Evolutionary conservation across 768 basidiomycete genomes (phyloP).

Genomic region (Mycena metata): DNA sequence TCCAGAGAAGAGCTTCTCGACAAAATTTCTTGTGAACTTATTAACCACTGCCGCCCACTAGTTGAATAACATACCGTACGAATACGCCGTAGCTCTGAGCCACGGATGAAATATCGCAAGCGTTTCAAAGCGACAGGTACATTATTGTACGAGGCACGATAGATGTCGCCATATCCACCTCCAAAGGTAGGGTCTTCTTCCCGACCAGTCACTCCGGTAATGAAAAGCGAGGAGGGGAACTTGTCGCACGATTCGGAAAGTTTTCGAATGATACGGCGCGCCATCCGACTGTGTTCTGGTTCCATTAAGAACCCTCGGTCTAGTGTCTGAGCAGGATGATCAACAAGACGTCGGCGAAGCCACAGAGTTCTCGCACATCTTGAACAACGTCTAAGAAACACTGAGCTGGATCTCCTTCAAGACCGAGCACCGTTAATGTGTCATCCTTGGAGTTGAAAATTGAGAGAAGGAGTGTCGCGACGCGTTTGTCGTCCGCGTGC

Average conservation of each 20-base stretch:
- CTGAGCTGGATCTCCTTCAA: too few relatives aligned
- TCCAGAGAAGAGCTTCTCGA: constrained; percentile 47
- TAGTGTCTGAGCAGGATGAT: neutral
- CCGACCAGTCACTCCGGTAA: constrained; percentile 27
- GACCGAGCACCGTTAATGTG: too few relatives aligned
- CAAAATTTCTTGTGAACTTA: constrained; percentile 40
- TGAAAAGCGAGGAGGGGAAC: constrained; percentile 35
- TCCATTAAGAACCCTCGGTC: constrained; percentile 12
- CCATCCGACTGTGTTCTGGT: constrained; percentile 7
- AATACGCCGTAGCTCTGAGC: constrained; percentile 9
- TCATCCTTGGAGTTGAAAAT: too few relatives aligned
- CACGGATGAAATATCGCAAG: constrained; percentile 1
- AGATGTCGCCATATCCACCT: constrained; percentile 42
- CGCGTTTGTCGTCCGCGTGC: too few relatives aligned
- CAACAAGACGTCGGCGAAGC: neutral
- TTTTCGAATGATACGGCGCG: constrained; percentile 28
- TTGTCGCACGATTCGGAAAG: constrained; percentile 30
- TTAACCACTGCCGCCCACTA: neutral
- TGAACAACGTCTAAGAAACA: too few relatives aligned
- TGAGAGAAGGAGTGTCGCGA: too few relatives aligned
- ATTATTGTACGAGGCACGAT: constrained; percentile 23
- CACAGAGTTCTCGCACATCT: neutral
- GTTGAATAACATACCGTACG: neutral
- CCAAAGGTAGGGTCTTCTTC: constrained; percentile 30
- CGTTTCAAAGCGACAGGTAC: constrained; percentile 10